A percentile compares a stretch with the other conserved stretches of the same genome.
phyloP scores from a whole-genome alignment of 495 filamentous ascomycete species.

The Hypomontagnella monticulosa region DNA sequence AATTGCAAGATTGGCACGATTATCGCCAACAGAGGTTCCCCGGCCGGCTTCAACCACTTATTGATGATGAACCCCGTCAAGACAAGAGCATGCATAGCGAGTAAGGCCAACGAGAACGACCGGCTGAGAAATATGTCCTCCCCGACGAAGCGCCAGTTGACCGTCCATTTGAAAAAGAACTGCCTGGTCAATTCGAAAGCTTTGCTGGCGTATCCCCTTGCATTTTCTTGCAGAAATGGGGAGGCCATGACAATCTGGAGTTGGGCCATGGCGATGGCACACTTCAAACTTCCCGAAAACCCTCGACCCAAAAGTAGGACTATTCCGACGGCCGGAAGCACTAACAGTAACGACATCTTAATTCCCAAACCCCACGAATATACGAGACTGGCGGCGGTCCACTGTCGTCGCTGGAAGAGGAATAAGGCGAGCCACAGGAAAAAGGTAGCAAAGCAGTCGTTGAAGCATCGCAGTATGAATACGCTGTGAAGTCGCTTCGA shows the following conservation, averaged over 20 bases:
- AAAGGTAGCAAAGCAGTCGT: slow-evolving; percentile 87
- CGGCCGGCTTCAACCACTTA: slow-evolving; percentile 59
- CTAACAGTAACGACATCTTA: slow-evolving; percentile 92
- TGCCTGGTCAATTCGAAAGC: slow-evolving; percentile 90
- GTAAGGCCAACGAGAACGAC: slow-evolving; percentile 72
- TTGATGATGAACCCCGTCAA: slow-evolving; percentile 67
- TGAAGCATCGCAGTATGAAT: slow-evolving; percentile 92
- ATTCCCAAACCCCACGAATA: slow-evolving; percentile 85
- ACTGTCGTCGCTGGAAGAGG: slow-evolving; percentile 74
- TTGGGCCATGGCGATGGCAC: slow-evolving; percentile 75
- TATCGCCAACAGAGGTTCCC: slow-evolving; percentile 56
- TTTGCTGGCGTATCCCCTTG: slow-evolving; percentile 74
- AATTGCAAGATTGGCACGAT: slow-evolving; percentile 62
- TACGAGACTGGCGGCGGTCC: slow-evolving; percentile 72
- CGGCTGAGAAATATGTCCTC: slow-evolving; percentile 83
- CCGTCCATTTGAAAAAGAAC: slow-evolving; percentile 98
- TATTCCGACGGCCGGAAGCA: slow-evolving; percentile 79
- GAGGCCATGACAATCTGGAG: slow-evolving; percentile 79
- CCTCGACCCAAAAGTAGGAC: slow-evolving; percentile 76
- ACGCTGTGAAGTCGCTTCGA: slow-evolving; percentile 95
- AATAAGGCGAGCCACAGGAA: slow-evolving; percentile 85
- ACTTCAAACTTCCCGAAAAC: slow-evolving; percentile 66
- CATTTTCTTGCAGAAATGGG: slow-evolving; percentile 76
- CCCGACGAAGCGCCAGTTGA: slow-evolving; percentile 94
- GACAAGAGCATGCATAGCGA: slow-evolving; percentile 73